Base-by-base conservation (phyloP, 768 basidiomycete genomes). In the Clitopilus hobsonii region DNA sequence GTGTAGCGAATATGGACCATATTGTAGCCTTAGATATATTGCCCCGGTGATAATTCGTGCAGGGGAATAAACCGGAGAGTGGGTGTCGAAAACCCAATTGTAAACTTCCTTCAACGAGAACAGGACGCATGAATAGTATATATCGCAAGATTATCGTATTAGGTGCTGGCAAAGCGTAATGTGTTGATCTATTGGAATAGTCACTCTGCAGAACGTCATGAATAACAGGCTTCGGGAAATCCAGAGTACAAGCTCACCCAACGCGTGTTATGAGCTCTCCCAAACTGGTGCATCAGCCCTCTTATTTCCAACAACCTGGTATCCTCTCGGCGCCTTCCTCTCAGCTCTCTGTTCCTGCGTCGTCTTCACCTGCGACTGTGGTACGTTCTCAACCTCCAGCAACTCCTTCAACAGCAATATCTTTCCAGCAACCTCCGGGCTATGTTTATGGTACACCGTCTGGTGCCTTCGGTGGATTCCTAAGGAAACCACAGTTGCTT, bases 381-480 rank as follows among this genome's bases (percentile, higher is more conserved):
- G 81, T 14, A 97, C 93, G 65, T 95, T 96, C 68, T 86, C 79
- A 38, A 98, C 94, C 64, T 89, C 81, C 8, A 97, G 82, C 41
- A 98, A 74, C 71, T 98, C 94, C 77, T 97, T 98, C 54, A 97
- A 84, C 22, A 72, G 71, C 49, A 98, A 75, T 50, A 97, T 94
- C 69, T 91, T 90, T 13, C 95, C 94, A 0, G 92, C 94, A 2
- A 82, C 77, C 54, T 87, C 85, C 0, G 86, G 84, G 0, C 79
- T 78, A 63, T 89, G 88, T 3, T 78, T 76, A 61, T 90, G 88
- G 65, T 90, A 92, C 27, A 95, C 92, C 0, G 88, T 93, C 67
- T 93, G 88, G 73, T 88, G 81, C 32, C 93, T 82, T 55, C 88
- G 74, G 68, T 90, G 86, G 51, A 98, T 76, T 1, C 94, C 94